Evolutionary conservation across 371 early-diverging fungal species (phyloP).

Genomic region (Mucor sp.): DNA sequence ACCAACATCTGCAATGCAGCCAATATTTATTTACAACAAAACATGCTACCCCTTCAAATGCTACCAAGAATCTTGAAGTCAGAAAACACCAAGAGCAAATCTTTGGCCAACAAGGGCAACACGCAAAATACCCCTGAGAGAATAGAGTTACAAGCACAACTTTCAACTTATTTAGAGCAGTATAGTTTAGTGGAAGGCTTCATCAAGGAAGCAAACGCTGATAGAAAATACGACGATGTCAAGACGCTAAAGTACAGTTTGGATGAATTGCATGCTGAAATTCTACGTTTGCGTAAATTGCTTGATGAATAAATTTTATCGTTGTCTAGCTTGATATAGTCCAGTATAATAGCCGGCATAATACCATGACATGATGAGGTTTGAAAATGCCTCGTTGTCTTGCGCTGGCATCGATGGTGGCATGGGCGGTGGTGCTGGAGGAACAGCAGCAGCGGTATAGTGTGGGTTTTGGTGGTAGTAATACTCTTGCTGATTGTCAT

Average conservation of each 20-base stretch:
- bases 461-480: neutral
- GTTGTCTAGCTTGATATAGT: slow-evolving; percentile 50
- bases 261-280: slow-evolving; percentile 76
- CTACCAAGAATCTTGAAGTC: slow-evolving; percentile 69
- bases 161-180: slow-evolving; percentile 76
- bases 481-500: neutral
- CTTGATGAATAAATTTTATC: slow-evolving; percentile 1
- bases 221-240: slow-evolving; percentile 84
- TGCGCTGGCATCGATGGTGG: neutral
- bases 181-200: slow-evolving; percentile 65
- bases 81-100: slow-evolving; percentile 4
- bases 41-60: slow-evolving; percentile 88
- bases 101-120: neutral
- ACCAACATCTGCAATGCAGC: slow-evolving; percentile 70
- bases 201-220: slow-evolving; percentile 73
- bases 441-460: neutral
- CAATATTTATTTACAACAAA: slow-evolving; percentile 78
- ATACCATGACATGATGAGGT: slow-evolving; percentile 79
- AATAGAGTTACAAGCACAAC: slow-evolving; percentile 52
- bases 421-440: slow-evolving; percentile 7
- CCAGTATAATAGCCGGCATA: slow-evolving; percentile 80
- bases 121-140: slow-evolving; percentile 2
- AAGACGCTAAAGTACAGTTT: slow-evolving; percentile 69
- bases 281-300: slow-evolving; percentile 34
- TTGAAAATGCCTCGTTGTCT: slow-evolving; percentile 30